Conservation (phyloP, 768 basidiomycete species). For the Lentinula boryana region DNA sequence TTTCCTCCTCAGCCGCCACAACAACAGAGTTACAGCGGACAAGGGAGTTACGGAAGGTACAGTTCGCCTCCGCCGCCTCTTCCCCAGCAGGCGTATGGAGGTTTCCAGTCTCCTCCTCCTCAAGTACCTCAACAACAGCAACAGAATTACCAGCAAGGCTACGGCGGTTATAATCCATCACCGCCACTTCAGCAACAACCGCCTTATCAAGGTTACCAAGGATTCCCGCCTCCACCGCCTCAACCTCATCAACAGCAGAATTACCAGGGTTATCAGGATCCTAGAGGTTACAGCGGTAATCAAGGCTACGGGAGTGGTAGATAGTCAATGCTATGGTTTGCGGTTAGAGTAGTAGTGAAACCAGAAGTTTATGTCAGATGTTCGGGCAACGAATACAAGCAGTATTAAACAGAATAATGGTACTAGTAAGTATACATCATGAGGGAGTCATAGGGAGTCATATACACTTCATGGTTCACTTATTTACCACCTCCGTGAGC, state of each 20-base stretch:
- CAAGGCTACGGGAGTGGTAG: neutral
- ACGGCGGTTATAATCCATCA: neutral
- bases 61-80: neutral
- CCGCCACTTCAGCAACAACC: constrained; percentile 9
- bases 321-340: neutral
- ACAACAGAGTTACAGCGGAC: neutral
- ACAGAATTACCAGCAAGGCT: neutral
- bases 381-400: no score
- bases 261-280: neutral
- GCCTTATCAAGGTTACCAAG: constrained; percentile 18
- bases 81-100: constrained; percentile 13
- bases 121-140: constrained; percentile 1
- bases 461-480: no score
- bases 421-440: no score
- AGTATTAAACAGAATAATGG: no score
- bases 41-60: neutral
- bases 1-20: constrained; percentile 8
- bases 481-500: no score
- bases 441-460: no score
- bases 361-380: no score
- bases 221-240: constrained; percentile 22
- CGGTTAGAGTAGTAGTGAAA: no score
- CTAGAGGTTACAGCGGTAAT: neutral
- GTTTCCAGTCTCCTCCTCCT: constrained; percentile 9
- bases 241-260: constrained; percentile 3